Evolutionary conservation across 148 eudicot genomes (phyloP), one percentile per base, ranked within the genome.

Genomic region (Rhododendron mucronatum): DNA sequence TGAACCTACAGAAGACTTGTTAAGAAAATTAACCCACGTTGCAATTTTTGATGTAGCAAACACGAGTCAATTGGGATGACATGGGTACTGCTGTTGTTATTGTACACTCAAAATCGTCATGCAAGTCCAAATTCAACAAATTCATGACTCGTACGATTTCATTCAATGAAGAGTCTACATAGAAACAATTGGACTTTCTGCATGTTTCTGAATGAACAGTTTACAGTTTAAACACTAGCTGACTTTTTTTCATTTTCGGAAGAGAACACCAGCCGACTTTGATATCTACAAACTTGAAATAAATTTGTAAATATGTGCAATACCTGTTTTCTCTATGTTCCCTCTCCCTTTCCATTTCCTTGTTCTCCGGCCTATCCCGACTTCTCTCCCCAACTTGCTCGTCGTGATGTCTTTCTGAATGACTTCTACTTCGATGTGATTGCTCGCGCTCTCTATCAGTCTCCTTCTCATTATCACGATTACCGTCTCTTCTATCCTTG

Each of bases 381-480:
- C 86, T 90, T 80, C 82, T 91, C 88, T 92, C 95, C 79, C 85
- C 86, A 5, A 90, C 89, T 11, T 16, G 84, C 81, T 84, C 94
- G 57, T 91, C 92, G 26, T 87, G 89, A 76, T 84, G 93, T 84
- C 89, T 93, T 88, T 69, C 90, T 33, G 90, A 77, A 86, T 84
- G 92, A 67, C 95, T 92, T 86, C 90, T 89, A 75, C 94, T 92
- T 53, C 92, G 91, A 23, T 88, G 91, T 16, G 90, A 89, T 21
- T 88, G 92, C 23, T 90, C 93, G 20, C 57, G 81, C 75, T 86
- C 88, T 48, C 82, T 88, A 7, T 84, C 93, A 71, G 51, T 89
- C 85, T 91, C 92, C 73, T 41, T 83, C 55, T 41, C 89, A 23
- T 84, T 50, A 48, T 86, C 88, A 84, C 81, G 88, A 30, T 83